These are phyloP conservation scores for Phialophora expanda DNA, from an alignment of 2,329 filamentous ascomycete species.

Conservation along the genomic window DNA sequence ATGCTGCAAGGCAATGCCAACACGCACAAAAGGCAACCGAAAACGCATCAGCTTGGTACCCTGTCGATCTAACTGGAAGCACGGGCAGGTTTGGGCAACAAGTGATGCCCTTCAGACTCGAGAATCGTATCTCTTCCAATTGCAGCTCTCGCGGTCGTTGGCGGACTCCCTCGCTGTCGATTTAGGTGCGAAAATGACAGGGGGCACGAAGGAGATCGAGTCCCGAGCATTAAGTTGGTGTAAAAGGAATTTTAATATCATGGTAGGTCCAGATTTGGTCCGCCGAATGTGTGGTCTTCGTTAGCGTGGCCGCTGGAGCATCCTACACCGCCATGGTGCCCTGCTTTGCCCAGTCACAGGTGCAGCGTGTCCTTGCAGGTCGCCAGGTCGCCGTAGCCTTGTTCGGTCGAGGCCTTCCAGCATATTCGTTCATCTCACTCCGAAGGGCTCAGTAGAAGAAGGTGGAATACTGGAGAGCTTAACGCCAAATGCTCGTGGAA, in stretches of 20 bases:
- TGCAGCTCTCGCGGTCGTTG: not conserved
- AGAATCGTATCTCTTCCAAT: not conserved
- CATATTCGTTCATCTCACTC: not conserved
- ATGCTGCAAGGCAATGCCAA: not conserved
- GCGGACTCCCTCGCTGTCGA: not conserved
- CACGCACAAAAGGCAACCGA: not conserved
- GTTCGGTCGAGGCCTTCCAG: not conserved
- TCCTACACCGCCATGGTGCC: not conserved
- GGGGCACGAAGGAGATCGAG: not conserved
- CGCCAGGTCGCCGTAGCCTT: not conserved
- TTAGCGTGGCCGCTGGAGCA: not conserved
- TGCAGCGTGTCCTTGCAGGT: not conserved
- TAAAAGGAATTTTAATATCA: too few species aligned
- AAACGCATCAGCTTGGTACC: not conserved
- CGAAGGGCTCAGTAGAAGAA: not conserved
- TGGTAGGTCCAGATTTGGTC: not conserved
- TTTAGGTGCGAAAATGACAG: not conserved
- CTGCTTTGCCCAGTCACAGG: not conserved
- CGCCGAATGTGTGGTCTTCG: not conserved
- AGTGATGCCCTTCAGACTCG: not conserved
- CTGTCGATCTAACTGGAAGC: not conserved
- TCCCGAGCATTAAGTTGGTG: not conserved
- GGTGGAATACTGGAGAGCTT: not conserved
- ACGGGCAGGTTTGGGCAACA: not conserved
- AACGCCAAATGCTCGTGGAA: not conserved